These are phyloP conservation scores for Podaxis sp. DNA, from an alignment of 768 basidiomycete species.

Conservation along the genomic window DNA sequence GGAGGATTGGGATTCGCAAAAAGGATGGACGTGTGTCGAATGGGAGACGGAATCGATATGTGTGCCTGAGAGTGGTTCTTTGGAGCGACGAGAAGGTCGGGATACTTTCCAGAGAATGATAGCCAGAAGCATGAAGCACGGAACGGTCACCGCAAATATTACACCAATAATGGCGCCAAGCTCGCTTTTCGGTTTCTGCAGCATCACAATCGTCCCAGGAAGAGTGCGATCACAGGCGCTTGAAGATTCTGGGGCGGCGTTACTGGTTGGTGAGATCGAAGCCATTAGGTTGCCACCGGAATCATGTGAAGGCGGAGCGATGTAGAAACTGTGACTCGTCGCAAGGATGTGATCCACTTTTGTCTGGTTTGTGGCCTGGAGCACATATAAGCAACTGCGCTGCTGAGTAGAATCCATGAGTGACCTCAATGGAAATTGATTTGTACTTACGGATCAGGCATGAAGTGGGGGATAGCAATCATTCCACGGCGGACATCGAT, in stretches of 20 bases:
- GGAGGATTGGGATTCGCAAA: too few relatives aligned
- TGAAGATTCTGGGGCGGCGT: neutral
- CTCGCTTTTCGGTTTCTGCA: neutral
- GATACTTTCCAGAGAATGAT: neutral
- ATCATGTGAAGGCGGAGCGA: neutral
- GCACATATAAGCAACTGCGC: constrained; percentile 3
- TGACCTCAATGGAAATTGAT: neutral
- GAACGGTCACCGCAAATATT: neutral
- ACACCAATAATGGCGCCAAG: neutral
- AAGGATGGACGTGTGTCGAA: too few relatives aligned
- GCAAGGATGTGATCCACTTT: neutral
- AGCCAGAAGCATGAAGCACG: neutral
- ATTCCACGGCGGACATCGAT: neutral
- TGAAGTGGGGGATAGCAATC: neutral
- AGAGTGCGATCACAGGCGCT: neutral
- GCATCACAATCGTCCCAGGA: too few relatives aligned
- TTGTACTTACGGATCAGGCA: neutral
- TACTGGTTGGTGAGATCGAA: neutral
- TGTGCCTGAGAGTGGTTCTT: too few relatives aligned
- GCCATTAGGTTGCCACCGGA: neutral
- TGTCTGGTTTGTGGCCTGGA: neutral
- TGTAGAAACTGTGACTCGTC: constrained; percentile 3
- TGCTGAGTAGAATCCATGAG: constrained; percentile 3
- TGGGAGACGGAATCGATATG: neutral
- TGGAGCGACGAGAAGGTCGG: neutral